Base-by-base conservation (phyloP, 441 rosid genomes). In the Omphalea diandra region DNA sequence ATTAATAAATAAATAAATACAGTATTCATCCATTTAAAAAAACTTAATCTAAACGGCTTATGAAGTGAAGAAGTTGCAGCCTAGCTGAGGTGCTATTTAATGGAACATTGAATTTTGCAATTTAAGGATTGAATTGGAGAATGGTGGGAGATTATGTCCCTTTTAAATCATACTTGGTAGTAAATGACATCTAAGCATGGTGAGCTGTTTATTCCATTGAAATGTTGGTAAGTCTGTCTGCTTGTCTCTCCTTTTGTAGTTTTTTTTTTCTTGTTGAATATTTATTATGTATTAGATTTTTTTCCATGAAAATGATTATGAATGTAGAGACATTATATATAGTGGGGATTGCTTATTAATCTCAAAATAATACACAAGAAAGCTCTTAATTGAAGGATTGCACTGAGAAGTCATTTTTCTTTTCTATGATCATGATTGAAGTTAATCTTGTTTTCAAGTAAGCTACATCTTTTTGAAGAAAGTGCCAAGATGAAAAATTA, bases 51-150 rank as follows among this genome's bases (percentile, higher is more conserved):
- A 32, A 40, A 38, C 27, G 14, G 29, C 20, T 24, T 17, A 38
- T 63, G 9, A 18, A 31, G 62, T 38, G 40, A 63, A 54, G 40
- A 4, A 62, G 38, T 55, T 70, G 38, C 35, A 52, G 63, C 43
- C 26, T 38, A 5, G 47, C 50, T 36, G 24, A 38, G 12, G 3
- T 40, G 44, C 44, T 11, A 40, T n/a, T n/a, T n/a, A n/a, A n/a
- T n/a, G n/a, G n/a, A n/a, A n/a, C n/a, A n/a, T n/a, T n/a, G n/a
- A n/a, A n/a, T n/a, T n/a, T n/a, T n/a, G n/a, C n/a, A n/a, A n/a
- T n/a, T n/a, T n/a, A n/a, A n/a, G n/a, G n/a, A n/a, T 26, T 67
- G 32, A 24, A 40, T 55, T 54, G 53, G 71, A 67, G 35, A 55
- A 38, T 38, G 11, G 31, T 52, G 33, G 46, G 44, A 35, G 18